These are phyloP conservation scores for Kokia cookei DNA, from an alignment of 441 rosid species.

Conservation along the genomic window DNA sequence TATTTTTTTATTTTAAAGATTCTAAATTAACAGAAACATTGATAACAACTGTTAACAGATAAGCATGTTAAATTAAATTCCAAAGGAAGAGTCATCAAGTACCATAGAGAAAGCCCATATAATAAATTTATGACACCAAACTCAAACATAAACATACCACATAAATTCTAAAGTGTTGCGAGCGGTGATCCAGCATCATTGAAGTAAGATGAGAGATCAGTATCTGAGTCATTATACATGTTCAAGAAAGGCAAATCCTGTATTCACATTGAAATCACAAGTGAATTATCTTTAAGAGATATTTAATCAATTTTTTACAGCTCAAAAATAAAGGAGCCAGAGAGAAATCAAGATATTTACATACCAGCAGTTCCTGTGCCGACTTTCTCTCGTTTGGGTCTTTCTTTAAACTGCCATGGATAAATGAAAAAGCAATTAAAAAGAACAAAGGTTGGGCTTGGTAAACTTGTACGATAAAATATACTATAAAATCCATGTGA, in stretches of 20 bases:
- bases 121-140: neutral
- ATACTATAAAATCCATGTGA: neutral
- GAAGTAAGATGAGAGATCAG: conserved; percentile 86
- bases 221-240: conserved; percentile 46
- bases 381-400: conserved; percentile 62
- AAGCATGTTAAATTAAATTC: neutral
- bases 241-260: conserved; percentile 76
- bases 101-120: neutral
- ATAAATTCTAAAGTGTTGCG: conserved; percentile 53
- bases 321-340: neutral
- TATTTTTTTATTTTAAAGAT: neutral
- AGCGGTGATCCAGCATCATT: conserved; percentile 80
- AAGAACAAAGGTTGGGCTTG: conserved; percentile 5
- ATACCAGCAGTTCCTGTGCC: conserved; percentile 75
- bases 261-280: conserved; percentile 1
- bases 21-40: neutral
- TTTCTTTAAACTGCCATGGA: conserved; percentile 63
- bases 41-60: neutral
- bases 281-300: neutral
- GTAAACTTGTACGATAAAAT: neutral
- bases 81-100: neutral
- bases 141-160: conserved; percentile 26
- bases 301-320: neutral
- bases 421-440: neutral
- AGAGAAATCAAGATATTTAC: conserved; percentile 12